Evolutionary conservation across 2,329 filamentous ascomycete genomes (phyloP).

Genomic region (Pseudogymnoascus sp.): DNA sequence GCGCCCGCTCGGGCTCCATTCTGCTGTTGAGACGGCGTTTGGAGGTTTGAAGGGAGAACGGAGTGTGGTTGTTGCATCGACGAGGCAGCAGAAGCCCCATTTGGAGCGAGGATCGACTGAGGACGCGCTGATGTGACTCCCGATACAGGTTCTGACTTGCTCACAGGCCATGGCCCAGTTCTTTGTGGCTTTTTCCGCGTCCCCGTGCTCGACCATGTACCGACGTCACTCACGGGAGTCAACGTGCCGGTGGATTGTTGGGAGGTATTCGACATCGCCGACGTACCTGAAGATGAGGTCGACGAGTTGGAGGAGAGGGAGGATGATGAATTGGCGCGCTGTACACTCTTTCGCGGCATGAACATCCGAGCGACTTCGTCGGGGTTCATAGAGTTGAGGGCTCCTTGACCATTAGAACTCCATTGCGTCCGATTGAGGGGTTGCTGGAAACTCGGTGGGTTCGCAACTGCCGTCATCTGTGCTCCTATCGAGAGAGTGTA

Average conservation of each 20-base stretch:
- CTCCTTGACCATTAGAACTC: slow-evolving; percentile 56
- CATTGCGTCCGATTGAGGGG: slow-evolving; percentile 56
- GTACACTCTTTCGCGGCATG: slow-evolving; percentile 78
- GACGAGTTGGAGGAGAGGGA: slow-evolving; percentile 66
- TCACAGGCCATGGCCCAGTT: slow-evolving; percentile 54
- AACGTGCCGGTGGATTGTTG: slow-evolving; percentile 54
- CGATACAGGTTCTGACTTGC: slow-evolving; percentile 59
- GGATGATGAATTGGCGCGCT: slow-evolving; percentile 85
- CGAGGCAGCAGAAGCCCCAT: slow-evolving; percentile 52
- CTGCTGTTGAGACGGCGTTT: slow-evolving; percentile 47
- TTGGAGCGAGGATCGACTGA: slow-evolving; percentile 52
- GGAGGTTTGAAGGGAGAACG: slow-evolving; percentile 63
- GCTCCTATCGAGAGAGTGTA: slow-evolving; percentile 10
- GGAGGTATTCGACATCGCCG: slow-evolving; percentile 46
- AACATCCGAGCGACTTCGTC: slow-evolving; percentile 86
- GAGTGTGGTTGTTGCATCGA: slow-evolving; percentile 55
- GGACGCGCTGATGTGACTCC: slow-evolving; percentile 55
- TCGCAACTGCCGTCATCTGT: slow-evolving; percentile 61
- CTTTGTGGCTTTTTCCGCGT: slow-evolving; percentile 42
- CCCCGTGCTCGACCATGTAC: slow-evolving; percentile 26
- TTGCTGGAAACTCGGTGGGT: slow-evolving; percentile 55
- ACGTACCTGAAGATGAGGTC: slow-evolving; percentile 53
- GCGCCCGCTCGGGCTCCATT: slow-evolving; percentile 46
- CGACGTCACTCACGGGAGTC: slow-evolving; percentile 22
- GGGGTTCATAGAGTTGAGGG: slow-evolving; percentile 64